Conservation (phyloP, 148 eudicot genomes). For the Camellia sinensis region DNA sequence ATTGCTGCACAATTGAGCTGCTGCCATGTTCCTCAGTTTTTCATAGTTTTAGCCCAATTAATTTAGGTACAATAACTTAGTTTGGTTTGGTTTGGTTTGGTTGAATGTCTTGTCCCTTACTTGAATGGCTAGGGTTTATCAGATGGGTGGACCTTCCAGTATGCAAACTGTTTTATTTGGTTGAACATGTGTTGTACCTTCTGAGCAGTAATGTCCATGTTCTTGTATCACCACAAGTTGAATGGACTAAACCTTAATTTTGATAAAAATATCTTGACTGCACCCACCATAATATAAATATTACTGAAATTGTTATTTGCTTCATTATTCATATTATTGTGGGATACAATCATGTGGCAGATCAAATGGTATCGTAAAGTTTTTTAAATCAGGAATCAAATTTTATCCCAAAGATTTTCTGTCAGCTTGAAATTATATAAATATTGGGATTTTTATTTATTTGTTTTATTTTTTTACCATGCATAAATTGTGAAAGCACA, state of each 20-base stretch:
- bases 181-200: conserved; percentile 5
- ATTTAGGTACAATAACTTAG: too few relatives aligned
- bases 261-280: background rate
- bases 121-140: background rate
- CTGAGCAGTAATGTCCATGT: conserved; percentile 4
- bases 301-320: background rate
- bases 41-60: too few relatives aligned
- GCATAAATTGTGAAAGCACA: background rate
- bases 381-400: too few relatives aligned
- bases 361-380: background rate
- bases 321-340: background rate
- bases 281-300: too few relatives aligned
- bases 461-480: background rate
- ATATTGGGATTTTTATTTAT: background rate
- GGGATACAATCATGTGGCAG: background rate
- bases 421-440: background rate
- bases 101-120: too few relatives aligned
- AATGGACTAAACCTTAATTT: background rate
- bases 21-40: too few relatives aligned
- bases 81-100: too few relatives aligned
- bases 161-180: background rate
- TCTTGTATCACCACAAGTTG: background rate
- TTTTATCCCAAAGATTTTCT: background rate
- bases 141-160: conserved; percentile 2
- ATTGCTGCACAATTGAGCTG: background rate